A percentile compares a stretch with the other conserved stretches of the same genome.
Conservation (phyloP, 331 rosid genomes). For the Dryas integrifolia region DNA sequence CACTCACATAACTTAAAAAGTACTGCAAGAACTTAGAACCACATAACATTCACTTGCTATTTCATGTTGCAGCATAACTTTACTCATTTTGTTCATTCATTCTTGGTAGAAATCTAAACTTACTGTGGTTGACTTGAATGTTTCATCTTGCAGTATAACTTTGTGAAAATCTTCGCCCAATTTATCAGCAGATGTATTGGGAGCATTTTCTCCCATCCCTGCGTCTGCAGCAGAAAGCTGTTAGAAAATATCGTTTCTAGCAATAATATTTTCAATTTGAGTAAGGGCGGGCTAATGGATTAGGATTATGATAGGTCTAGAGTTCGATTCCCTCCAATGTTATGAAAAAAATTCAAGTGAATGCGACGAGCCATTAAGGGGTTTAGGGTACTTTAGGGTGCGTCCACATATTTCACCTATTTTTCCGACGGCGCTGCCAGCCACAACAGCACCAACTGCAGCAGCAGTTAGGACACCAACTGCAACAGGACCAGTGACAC, state of each 20-base stretch:
- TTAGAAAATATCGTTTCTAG: not conserved
- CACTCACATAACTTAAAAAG: not conserved
- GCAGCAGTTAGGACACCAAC: constrained; percentile 82
- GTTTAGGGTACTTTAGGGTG: no score
- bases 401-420: constrained; percentile 7
- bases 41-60: no score
- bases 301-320: no score
- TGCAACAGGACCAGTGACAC: constrained; percentile 80
- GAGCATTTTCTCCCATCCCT: constrained; percentile 54
- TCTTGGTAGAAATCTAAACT: constrained; percentile 24
- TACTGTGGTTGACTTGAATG: constrained; percentile 89
- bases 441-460: constrained; percentile 79
- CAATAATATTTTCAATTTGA: no score
- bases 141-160: constrained; percentile 71
- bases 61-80: no score
- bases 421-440: constrained; percentile 35
- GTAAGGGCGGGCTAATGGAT: no score
- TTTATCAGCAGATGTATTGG: constrained; percentile 48
- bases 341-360: no score
- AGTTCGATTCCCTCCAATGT: not conserved
- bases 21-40: no score
- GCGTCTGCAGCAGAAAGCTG: constrained; percentile 55
- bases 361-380: no score
- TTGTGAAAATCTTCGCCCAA: constrained; percentile 67
- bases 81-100: no score